phyloP scores from a whole-genome alignment of 2,329 filamentous ascomycete genomes.

The Fusarium keratoplasticum region DNA sequence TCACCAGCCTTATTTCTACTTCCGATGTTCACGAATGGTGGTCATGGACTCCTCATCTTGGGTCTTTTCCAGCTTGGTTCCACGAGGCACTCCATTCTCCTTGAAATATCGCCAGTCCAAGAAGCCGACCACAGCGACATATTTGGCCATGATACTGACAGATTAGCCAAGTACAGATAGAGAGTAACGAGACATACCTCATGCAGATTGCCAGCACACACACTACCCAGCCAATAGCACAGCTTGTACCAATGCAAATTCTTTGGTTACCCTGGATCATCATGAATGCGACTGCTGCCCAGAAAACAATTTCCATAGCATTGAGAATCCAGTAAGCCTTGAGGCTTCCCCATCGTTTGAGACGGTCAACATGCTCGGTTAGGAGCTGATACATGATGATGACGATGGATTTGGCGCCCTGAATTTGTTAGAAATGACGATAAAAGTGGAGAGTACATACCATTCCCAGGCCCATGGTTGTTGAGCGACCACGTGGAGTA shows the following conservation, averaged over 20 bases:
- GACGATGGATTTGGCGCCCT: not conserved
- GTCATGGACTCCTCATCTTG: not conserved
- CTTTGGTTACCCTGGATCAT: constrained; percentile 10
- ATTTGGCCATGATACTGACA: not conserved
- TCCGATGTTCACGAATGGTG: not conserved
- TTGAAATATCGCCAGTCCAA: not conserved
- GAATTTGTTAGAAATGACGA: constrained; percentile 48
- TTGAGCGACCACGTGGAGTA: constrained; percentile 22
- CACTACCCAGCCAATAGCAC: constrained; percentile 20
- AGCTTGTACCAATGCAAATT: constrained; percentile 13
- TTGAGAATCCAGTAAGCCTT: constrained; percentile 57
- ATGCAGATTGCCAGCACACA: not conserved
- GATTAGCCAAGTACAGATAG: not conserved
- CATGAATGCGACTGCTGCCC: constrained; percentile 41
- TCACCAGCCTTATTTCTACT: not conserved
- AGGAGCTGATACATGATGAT: constrained; percentile 51
- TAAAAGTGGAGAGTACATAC: constrained; percentile 47
- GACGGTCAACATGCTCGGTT: constrained; percentile 47
- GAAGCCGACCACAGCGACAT: not conserved
- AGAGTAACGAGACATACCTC: not conserved
- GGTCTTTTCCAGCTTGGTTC: not conserved
- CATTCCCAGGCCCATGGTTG: constrained; percentile 36
- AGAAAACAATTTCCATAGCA: constrained; percentile 56
- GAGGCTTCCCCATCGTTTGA: constrained; percentile 52
- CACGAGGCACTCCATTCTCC: not conserved